Evolutionary conservation across 2,329 filamentous ascomycete genomes (phyloP).

Genomic region (Alternaria sp.): DNA sequence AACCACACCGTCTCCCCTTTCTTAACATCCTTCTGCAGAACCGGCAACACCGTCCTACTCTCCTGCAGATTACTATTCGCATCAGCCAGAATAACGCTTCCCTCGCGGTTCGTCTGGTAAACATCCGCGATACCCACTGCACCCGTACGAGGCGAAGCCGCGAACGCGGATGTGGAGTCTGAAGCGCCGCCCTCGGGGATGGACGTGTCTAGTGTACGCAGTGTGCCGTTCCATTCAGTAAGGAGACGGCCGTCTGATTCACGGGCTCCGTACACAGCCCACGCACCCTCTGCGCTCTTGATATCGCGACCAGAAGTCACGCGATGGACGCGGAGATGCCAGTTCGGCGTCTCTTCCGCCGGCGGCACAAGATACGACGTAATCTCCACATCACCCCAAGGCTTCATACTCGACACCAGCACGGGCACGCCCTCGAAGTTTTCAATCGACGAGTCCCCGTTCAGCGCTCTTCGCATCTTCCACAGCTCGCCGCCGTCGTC

Average conservation of each 20-base stretch:
- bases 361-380: conserved; percentile 71
- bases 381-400: conserved; percentile 71
- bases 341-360: conserved; percentile 60
- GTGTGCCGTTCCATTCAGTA: conserved; percentile 34
- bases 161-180: conserved; percentile 47
- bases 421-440: conserved; percentile 62
- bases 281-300: conserved; percentile 75
- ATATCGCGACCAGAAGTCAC: conserved; percentile 66
- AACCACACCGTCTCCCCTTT: conserved; percentile 69
- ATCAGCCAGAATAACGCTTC: conserved; percentile 75
- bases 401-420: conserved; percentile 72
- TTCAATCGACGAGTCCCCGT: conserved; percentile 66
- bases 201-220: conserved; percentile 41
- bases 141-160: conserved; percentile 57
- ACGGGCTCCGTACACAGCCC: conserved; percentile 70
- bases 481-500: conserved; percentile 80
- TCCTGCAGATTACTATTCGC: conserved; percentile 80
- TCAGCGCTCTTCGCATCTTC: conserved; percentile 75
- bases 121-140: conserved; percentile 60
- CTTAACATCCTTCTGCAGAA: conserved; percentile 67
- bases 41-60: conserved; percentile 73
- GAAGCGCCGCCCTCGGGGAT: conserved; percentile 49
- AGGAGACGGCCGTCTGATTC: conserved; percentile 65
- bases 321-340: conserved; percentile 72
- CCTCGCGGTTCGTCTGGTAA: conserved; percentile 53